phyloP scores from a whole-genome alignment of 2,329 filamentous ascomycete genomes.

The Ascochyta fabae region DNA sequence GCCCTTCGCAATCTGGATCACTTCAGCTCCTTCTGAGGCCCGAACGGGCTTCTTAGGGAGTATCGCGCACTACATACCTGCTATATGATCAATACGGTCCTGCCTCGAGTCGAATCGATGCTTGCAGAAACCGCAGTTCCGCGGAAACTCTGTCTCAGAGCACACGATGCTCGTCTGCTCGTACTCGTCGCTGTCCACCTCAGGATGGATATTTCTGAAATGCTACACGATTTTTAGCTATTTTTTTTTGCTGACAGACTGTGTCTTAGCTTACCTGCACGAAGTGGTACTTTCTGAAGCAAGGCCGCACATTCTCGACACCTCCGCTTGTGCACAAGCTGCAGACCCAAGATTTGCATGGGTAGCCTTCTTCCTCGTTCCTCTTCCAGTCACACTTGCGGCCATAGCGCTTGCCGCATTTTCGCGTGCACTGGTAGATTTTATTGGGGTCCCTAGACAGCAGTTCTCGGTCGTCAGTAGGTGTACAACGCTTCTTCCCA shows the following conservation, averaged over 20 bases:
- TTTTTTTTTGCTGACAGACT: not conserved
- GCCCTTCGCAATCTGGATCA: not conserved
- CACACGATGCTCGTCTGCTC: conserved; percentile 42
- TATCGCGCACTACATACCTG: conserved; percentile 13
- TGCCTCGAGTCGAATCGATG: conserved; percentile 44
- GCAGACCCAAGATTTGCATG: conserved; percentile 45
- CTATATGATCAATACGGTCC: conserved; percentile 49
- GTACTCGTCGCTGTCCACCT: conserved; percentile 38
- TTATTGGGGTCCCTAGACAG: conserved; percentile 43
- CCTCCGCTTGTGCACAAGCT: conserved; percentile 41
- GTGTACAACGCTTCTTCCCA: conserved; percentile 46
- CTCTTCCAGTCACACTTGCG: conserved; percentile 50
- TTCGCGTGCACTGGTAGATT: conserved; percentile 48
- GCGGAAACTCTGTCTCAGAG: conserved; percentile 45
- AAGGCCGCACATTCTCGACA: conserved; percentile 45
- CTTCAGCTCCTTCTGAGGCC: too few species aligned
- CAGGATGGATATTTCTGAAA: conserved; percentile 48
- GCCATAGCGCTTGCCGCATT: conserved; percentile 48
- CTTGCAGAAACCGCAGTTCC: conserved; percentile 46
- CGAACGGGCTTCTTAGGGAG: not conserved
- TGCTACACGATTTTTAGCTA: conserved; percentile 27
- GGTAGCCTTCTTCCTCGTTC: conserved; percentile 49
- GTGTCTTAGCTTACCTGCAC: conserved; percentile 27
- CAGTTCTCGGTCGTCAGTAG: conserved; percentile 38
- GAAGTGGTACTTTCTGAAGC: conserved; percentile 48